Evolutionary conservation across 352 stramenopile species (phyloP).

Genomic region (Pythium graminicola): DNA sequence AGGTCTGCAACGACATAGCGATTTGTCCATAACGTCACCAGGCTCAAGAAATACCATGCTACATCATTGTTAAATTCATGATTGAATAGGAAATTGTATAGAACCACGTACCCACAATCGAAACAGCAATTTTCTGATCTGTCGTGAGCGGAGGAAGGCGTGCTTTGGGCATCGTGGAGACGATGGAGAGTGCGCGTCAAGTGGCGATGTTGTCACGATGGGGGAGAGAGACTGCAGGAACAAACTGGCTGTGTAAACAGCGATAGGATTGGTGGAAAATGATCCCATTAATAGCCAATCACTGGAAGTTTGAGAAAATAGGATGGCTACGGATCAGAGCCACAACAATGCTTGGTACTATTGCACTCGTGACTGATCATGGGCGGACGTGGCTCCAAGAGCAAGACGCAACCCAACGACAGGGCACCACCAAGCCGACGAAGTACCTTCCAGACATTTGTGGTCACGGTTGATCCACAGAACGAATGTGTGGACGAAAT

Average conservation of each 20-base stretch:
- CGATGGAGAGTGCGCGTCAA: background rate
- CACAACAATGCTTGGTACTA: too few relatives aligned
- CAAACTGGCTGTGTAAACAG: constrained; percentile 5
- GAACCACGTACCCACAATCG: constrained; percentile 38
- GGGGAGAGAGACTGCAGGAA: background rate
- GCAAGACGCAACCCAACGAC: constrained; percentile 17
- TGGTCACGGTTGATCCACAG: constrained; percentile 20
- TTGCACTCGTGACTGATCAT: constrained; percentile 22
- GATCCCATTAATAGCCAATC: background rate
- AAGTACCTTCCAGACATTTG: constrained; percentile 21
- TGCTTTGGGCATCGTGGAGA: constrained; percentile 8
- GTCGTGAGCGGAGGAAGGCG: constrained; percentile 11
- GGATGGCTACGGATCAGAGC: background rate
- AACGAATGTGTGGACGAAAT: constrained; percentile 23
- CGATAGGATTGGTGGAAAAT: background rate
- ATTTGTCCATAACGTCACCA: constrained; percentile 80
- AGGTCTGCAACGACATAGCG: constrained; percentile 73
- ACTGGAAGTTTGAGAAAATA: constrained; percentile 3
- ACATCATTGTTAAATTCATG: background rate
- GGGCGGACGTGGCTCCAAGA: constrained; percentile 56
- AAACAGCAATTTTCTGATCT: constrained; percentile 58
- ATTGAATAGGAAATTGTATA: too few relatives aligned
- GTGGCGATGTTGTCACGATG: background rate
- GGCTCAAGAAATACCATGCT: constrained; percentile 78
- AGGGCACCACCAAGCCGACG: background rate